Evolutionary conservation across 805 yeast species (phyloP), one percentile per base, ranked within the genome.

Genomic region (Yamadazyma takamatsuzukensis): DNA sequence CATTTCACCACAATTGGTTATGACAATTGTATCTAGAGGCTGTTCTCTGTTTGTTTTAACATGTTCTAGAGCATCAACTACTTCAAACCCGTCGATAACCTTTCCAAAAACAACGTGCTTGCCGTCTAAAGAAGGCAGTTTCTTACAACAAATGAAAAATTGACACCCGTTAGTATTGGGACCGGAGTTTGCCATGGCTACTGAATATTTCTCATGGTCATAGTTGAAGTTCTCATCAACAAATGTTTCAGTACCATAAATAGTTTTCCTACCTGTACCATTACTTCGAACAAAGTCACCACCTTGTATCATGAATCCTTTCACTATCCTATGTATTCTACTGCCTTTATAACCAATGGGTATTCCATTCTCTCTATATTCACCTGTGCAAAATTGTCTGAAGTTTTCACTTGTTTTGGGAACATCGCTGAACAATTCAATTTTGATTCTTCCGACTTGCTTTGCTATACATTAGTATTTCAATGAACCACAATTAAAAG

Each of bases 21-120:
- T 43, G 11, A 30, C 27, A 6, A 47, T 19, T 11, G 38, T 43
- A 2, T 30, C 39, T 10, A 30, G 19, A 5, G 52, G 52, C n/a
- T 21, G 27, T 15, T 40, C 42, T n/a, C 28, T 25, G n/a, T 26
- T 15, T 2, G 30, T 27, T 4, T 17, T 12, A 3, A 23, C 14
- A n/a, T 10, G 11, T 14, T 39, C 45, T 13, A 43, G 19, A 3
- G 29, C 12, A 27, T 83, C 82, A 64, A 88, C 87, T 48, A 86
- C 65, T 53, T 88, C 95, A 56, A 70, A 62, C 49, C 97, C 97
- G 41, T 84, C 94, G 44, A 72, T 58, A 44, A 87, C 89, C 70
- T 87, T 95, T 54, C 97, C 97, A 54, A 89, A 89, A 40, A 89
- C 96, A 56, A 86, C 95, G 74, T 88, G 95, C 69, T 83, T 80